These are phyloP conservation scores for Trypanosoma mega DNA, from an alignment of 208 protist genomes.

Conservation along the genomic window DNA sequence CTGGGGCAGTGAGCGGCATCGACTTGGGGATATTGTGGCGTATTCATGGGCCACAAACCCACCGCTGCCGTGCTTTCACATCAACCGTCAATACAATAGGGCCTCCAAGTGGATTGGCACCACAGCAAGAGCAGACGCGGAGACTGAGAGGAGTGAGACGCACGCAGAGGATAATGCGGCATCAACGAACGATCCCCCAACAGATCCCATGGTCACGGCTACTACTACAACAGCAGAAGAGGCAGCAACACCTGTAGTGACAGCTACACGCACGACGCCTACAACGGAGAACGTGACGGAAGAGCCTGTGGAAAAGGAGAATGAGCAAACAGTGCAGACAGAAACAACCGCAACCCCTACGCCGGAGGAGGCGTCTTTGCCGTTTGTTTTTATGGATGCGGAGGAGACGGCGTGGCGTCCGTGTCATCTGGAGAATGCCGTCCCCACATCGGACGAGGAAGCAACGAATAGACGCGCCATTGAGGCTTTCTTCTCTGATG, in stretches of 20 bases:
- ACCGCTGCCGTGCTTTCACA: conserved; percentile 69
- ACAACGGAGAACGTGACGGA: too few species aligned
- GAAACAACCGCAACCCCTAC: not conserved
- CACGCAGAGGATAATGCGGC: not conserved
- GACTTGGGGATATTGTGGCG: conserved; percentile 60
- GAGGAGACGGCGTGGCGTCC: conserved; percentile 14
- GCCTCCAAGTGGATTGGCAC: conserved; percentile 50
- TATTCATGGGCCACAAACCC: conserved; percentile 80
- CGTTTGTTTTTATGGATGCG: not conserved
- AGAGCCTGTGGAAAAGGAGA: not conserved
- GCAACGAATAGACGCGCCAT: conserved; percentile 20
- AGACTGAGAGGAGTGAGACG: not conserved
- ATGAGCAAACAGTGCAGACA: not conserved
- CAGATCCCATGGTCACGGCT: too few species aligned
- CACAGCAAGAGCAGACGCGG: conserved; percentile 1
- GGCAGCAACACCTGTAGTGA: too few species aligned
- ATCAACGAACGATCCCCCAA: too few species aligned
- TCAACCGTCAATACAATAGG: conserved; percentile 77
- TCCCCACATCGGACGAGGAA: conserved; percentile 28
- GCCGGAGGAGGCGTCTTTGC: not conserved
- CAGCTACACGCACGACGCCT: too few species aligned
- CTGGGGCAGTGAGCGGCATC: conserved; percentile 82
- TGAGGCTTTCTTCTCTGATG: conserved; percentile 37
- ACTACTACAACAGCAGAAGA: too few species aligned
- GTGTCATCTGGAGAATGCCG: conserved; percentile 15